Evolutionary conservation across 2,329 filamentous ascomycete genomes (phyloP).

Genomic region (Fusarium sp.): DNA sequence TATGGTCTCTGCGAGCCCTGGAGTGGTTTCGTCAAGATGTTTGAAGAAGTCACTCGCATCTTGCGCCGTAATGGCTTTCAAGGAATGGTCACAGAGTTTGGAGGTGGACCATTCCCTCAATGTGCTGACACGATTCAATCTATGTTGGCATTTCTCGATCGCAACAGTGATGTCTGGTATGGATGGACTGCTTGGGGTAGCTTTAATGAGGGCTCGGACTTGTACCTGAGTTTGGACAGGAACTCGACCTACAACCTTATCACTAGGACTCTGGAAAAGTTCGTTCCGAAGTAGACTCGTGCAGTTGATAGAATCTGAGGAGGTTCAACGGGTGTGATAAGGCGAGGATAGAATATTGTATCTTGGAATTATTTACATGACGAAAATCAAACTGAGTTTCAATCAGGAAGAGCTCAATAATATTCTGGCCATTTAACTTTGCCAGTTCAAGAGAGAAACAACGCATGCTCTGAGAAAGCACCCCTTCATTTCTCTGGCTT

Average conservation of each 20-base stretch:
- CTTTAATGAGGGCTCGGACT: background rate
- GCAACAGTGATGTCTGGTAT: slow-evolving; percentile 3
- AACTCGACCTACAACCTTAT: background rate
- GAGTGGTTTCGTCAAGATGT: background rate
- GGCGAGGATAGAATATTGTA: background rate
- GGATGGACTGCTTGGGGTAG: background rate
- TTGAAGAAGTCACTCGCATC: background rate
- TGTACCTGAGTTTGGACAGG: background rate
- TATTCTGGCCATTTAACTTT: rapidly evolving
- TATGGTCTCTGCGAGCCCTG: slow-evolving; percentile 1
- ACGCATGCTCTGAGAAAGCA: rapidly evolving
- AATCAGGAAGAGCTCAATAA: rapidly evolving
- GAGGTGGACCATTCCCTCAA: background rate
- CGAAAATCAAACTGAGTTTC: rapidly evolving
- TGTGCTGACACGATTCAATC: background rate
- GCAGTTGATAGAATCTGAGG: rapidly evolving
- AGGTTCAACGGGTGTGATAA: rapidly evolving
- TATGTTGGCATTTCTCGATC: background rate
- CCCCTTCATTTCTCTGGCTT: background rate
- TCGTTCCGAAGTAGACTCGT: background rate
- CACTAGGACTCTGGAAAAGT: background rate
- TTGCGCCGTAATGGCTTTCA: background rate
- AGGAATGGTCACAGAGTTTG: background rate
- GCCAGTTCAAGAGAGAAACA: no score
- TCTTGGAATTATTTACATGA: background rate